Conservation (phyloP, 805 yeast species). For the Lipomyces kockii region DNA sequence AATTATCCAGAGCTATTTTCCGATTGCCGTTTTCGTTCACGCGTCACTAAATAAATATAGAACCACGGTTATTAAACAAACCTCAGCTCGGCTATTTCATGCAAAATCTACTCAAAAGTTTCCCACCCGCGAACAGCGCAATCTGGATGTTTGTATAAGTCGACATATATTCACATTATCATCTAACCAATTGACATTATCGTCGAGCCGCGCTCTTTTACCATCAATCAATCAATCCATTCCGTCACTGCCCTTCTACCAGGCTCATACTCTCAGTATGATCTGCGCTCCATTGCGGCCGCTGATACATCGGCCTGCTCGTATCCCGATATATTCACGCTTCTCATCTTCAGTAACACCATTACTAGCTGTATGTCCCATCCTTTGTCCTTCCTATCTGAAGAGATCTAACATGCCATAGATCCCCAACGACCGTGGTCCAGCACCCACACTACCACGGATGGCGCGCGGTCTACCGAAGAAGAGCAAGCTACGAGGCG, state of each 20-base stretch:
- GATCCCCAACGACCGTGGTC: slow-evolving; percentile 27
- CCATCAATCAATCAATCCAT: not conserved
- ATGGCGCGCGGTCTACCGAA: slow-evolving; percentile 62
- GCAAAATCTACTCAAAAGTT: no score
- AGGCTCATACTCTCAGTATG: not conserved
- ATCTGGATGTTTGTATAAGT: not conserved
- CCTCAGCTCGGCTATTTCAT: no score
- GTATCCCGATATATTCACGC: not conserved
- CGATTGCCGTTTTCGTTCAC: no score
- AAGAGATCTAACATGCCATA: not conserved
- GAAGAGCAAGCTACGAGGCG: slow-evolving; percentile 61
- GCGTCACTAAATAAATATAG: no score
- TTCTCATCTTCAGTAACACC: not conserved
- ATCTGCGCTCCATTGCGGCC: not conserved
- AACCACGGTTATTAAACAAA: no score
- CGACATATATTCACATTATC: not conserved
- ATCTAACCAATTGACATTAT: not conserved
- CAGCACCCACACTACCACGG: slow-evolving; percentile 47
- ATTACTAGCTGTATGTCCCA: not conserved
- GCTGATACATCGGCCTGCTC: not conserved
- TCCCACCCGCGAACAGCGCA: not conserved
- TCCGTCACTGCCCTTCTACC: not conserved
- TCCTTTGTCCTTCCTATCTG: not conserved
- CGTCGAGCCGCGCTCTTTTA: not conserved
- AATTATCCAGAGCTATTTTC: no score